Percentiles rank a stretch among this genome's conserved stretches.
Conservation (phyloP, 208 protist genomes). For the Leishmania braziliensis region DNA sequence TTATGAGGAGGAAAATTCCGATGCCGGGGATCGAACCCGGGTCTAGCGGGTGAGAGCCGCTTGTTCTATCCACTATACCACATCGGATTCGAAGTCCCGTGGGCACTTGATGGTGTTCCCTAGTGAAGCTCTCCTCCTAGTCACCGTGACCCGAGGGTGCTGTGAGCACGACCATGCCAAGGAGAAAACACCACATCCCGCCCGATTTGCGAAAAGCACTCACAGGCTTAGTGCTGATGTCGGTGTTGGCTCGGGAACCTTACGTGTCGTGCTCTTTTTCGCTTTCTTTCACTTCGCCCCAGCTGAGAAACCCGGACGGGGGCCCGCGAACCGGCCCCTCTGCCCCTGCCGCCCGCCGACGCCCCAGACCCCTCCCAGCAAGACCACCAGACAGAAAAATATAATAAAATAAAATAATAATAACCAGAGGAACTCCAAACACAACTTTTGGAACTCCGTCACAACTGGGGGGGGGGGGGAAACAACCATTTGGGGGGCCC, state of each 20-base stretch:
- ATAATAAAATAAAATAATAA: too few species aligned
- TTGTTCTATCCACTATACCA: conserved; percentile 95
- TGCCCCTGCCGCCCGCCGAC: too few species aligned
- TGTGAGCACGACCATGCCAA: not conserved
- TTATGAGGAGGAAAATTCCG: conserved; percentile 52
- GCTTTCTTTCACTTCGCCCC: not conserved
- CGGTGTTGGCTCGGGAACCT: not conserved
- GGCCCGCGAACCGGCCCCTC: too few species aligned
- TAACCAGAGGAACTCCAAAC: too few species aligned
- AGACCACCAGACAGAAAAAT: too few species aligned
- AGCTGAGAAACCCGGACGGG: too few species aligned
- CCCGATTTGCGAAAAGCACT: not conserved
- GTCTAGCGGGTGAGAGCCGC: conserved; percentile 93
- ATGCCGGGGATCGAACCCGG: conserved; percentile 93
- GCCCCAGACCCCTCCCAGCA: too few species aligned
- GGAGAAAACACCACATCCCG: not conserved
- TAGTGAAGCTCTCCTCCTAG: too few species aligned
- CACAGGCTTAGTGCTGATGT: not conserved
- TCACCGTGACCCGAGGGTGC: too few species aligned
- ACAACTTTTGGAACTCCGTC: too few species aligned
- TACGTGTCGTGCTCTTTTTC: not conserved
- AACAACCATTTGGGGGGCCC: too few species aligned
- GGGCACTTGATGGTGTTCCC: not conserved
- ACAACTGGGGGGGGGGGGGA: too few species aligned
- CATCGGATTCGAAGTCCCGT: conserved; percentile 46